A percentile compares a stretch with the other conserved stretches of the same genome.
Evolutionary conservation across 208 protist genomes (phyloP).

Genomic region (Acanthamoeba healyi): DNA sequence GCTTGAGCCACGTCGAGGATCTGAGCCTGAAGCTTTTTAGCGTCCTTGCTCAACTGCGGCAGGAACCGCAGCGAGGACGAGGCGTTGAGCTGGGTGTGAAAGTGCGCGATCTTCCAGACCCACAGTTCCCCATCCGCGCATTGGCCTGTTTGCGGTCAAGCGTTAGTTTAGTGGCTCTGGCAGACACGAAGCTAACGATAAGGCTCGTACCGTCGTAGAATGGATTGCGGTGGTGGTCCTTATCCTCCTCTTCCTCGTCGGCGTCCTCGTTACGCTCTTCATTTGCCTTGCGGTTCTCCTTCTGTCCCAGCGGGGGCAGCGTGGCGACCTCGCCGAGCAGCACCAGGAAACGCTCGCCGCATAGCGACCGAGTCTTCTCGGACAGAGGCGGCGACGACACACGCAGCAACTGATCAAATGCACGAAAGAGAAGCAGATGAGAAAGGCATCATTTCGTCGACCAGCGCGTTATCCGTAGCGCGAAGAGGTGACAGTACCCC

Average conservation of each 20-base stretch:
- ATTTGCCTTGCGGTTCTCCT: not conserved
- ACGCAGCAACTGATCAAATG: not conserved
- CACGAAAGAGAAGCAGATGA: no score
- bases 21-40: not conserved
- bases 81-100: slow-evolving; percentile 19
- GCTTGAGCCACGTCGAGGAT: slow-evolving; percentile 34
- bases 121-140: slow-evolving; percentile 68
- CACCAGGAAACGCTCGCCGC: slow-evolving; percentile 30
- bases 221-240: slow-evolving; percentile 27
- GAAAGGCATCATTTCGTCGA: no score
- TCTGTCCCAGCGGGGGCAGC: slow-evolving; percentile 27
- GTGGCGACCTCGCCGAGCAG: slow-evolving; percentile 55
- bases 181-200: no score
- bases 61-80: slow-evolving; percentile 10
- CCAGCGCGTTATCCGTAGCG: no score
- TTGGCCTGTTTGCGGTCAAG: not conserved
- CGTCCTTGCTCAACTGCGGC: slow-evolving; percentile 15
- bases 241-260: not conserved
- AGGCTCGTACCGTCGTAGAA: slow-evolving; percentile 31
- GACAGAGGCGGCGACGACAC: slow-evolving; percentile 58
- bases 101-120: slow-evolving; percentile 63
- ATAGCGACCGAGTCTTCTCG: slow-evolving; percentile 26
- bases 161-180: no score
- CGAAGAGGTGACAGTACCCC: not conserved
- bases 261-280: not conserved